phyloP scores from a whole-genome alignment of 208 protist species.

The Polymyxa betae region DNA sequence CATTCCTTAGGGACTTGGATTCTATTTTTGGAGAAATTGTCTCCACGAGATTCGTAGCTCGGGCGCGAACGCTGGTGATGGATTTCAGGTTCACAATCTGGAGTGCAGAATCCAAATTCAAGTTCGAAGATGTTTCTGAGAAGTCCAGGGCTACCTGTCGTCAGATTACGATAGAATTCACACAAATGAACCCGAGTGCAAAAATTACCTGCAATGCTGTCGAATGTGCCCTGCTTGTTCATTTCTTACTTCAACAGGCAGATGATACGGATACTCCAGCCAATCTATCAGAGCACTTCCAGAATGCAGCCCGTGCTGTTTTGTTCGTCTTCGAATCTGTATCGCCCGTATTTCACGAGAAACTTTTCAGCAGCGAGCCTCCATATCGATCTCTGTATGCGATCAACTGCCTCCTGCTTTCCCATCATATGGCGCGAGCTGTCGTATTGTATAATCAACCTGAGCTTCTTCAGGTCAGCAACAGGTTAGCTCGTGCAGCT shows the following conservation, averaged over 20 bases:
- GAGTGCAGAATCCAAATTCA: neutral
- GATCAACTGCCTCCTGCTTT: neutral
- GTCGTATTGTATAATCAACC: neutral
- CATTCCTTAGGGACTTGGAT: neutral
- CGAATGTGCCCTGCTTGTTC: neutral
- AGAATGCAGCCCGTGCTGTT: neutral
- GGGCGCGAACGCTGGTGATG: neutral
- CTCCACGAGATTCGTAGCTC: neutral
- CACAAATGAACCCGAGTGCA: neutral
- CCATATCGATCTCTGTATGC: neutral
- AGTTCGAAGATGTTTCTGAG: neutral
- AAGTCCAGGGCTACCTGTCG: neutral
- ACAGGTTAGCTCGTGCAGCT: too few species aligned
- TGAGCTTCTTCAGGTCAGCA: too few species aligned
- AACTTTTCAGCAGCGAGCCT: neutral
- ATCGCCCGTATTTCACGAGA: neutral
- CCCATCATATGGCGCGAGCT: neutral
- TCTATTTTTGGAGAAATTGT: neutral
- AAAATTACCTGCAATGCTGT: neutral
- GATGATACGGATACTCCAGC: neutral
- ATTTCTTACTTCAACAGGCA: neutral
- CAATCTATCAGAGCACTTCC: neutral
- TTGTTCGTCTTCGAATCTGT: neutral
- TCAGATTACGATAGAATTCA: neutral
- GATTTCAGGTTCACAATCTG: neutral